Base-by-base conservation (phyloP, 768 basidiomycete species). In the Floccularia luteovirens region DNA sequence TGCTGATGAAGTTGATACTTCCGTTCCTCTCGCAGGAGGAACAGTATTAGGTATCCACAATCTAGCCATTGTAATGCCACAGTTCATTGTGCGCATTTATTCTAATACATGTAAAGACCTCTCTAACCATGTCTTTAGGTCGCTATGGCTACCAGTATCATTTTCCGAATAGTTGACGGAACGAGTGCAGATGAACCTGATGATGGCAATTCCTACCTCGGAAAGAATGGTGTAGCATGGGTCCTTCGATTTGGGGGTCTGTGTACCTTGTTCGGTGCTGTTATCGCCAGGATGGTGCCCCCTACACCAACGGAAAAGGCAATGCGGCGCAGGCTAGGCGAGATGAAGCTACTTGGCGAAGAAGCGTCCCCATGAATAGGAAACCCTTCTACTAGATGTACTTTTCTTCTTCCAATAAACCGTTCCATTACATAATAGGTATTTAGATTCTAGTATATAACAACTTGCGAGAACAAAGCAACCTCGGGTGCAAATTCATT, bases 11-110 rank as follows among this genome's bases (percentile, higher is more conserved):
- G 57, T 53, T 21, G 37, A 49, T 23, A 58, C 69, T 20, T 50
- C 59, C 3, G 62, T 69, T 27, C 74, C 78, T 16, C 67, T 83
- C 34, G 82, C 87, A 2, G 92, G 91, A 13, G 92, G 92, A 6
- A 96, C 93, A 1, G 80, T 94, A 27, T 73, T 96, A 30, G 93
- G 93, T 2, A 91, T 97, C 28, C 93, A 97, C 54, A 97, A 97
- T 55, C 69, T 97, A 13, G 88, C 93, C 3, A 91, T 97, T 44
- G 93, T 97, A 20, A 79, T 90, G 63, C 93, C 93, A 16, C 93
- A 97, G 50, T 87, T 97, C 55, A 72, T 93, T 39, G 92, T 93
- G 55, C 49, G 90, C 72, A 2, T 27, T 37, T 24, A 28, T 5
- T 6, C 19, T 13, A 16, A 4, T 40, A 16, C 5, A 10, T 22